Evolutionary conservation across 495 filamentous ascomycete genomes (phyloP).

Genomic region (Aspergillus sclerotiicarbonarius): DNA sequence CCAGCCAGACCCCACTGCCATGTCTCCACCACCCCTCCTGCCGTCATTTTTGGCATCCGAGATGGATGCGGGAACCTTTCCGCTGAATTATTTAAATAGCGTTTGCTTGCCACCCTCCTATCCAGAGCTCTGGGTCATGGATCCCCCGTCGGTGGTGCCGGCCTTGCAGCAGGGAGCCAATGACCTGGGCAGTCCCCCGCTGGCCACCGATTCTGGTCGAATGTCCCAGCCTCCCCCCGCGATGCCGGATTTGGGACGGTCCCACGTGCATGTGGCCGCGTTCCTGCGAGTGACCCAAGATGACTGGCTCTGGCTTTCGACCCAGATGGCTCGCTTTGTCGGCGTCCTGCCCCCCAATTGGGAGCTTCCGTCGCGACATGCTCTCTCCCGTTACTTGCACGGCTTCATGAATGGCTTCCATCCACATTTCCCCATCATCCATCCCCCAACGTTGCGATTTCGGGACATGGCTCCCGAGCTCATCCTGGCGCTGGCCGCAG

Average conservation of each 20-base stretch:
- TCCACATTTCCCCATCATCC: constrained; percentile 58
- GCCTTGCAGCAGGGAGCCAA: too few species aligned
- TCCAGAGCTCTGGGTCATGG: neutral
- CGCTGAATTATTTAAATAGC: constrained; percentile 2
- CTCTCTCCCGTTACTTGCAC: constrained; percentile 53
- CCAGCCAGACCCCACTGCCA: neutral
- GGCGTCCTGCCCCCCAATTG: constrained; percentile 52
- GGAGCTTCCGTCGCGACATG: constrained; percentile 50
- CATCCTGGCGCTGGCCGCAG: constrained; percentile 44
- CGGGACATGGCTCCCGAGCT: constrained; percentile 53
- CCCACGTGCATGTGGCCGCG: neutral
- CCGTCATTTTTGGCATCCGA: neutral
- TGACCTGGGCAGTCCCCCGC: too few species aligned
- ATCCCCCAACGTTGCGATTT: constrained; percentile 52
- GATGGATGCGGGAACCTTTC: neutral
- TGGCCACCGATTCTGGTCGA: too few species aligned
- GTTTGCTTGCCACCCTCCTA: neutral
- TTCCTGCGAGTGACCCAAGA: constrained; percentile 1
- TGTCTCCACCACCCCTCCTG: neutral
- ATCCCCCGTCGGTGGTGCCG: neutral
- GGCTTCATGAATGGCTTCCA: constrained; percentile 60
- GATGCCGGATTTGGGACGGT: neutral
- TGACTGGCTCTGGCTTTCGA: too few species aligned
- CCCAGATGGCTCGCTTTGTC: too few species aligned
- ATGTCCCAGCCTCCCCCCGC: too few species aligned